phyloP scores from a whole-genome alignment of 331 rosid species.

The Quercus lobata region DNA sequence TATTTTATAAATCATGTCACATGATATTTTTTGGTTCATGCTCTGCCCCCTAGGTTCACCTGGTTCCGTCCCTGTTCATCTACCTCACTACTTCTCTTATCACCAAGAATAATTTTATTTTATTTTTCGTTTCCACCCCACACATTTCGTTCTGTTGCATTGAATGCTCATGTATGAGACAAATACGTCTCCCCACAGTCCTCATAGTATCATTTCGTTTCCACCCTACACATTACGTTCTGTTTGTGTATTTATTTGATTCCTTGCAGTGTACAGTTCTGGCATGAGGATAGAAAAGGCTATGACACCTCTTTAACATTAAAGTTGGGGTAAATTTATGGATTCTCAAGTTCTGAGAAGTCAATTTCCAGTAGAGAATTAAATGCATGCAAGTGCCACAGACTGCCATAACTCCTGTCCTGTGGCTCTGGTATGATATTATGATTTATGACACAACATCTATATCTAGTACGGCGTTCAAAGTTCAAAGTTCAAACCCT shows the following conservation, averaged over 20 bases:
- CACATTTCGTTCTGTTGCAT: neutral
- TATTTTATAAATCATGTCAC: no score
- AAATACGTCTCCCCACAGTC: neutral
- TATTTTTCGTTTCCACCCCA: neutral
- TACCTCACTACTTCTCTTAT: no score
- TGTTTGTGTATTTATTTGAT: neutral
- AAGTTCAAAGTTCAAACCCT: no score
- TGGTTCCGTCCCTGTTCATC: no score
- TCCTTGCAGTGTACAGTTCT: neutral
- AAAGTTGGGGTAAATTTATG: neutral
- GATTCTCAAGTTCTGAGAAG: neutral
- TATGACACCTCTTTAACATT: neutral
- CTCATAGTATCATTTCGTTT: no score
- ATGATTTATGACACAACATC: neutral
- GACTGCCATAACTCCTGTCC: neutral
- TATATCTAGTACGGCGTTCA: neutral
- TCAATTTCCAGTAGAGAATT: conserved; percentile 3
- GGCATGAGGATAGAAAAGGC: neutral
- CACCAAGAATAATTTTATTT: neutral
- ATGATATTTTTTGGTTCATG: no score
- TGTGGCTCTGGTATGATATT: neutral
- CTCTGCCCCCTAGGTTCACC: no score
- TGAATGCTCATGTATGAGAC: neutral
- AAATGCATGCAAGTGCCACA: conserved; percentile 21
- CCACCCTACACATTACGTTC: no score